Evolutionary conservation across 129 eudicot genomes (phyloP), one percentile per base, ranked within the genome.

Genomic region (Scalesia atractyloides): DNA sequence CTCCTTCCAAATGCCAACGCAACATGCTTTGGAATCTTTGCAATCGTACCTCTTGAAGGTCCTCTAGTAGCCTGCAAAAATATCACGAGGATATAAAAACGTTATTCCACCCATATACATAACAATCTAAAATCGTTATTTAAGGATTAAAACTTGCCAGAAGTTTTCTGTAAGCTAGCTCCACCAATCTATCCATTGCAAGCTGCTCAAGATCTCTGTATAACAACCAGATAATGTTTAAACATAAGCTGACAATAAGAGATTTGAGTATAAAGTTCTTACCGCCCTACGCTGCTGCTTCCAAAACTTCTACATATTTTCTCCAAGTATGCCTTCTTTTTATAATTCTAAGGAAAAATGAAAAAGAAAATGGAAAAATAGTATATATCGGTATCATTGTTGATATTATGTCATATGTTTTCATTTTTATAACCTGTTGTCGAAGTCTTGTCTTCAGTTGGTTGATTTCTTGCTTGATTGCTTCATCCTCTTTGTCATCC

Each of bases 131-230:
- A 26, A 60, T 30, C 66, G 2, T 17, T 17, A 41, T 13, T 14
- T 51, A 63, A 54, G 20, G 50, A 22, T 19, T 54, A 63, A 22
- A 24, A 78, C 75, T 87, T 79, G 83, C 97, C 96, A 86, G 79
- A 50, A 92, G 82, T 79, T 92, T 92, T 78, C 77, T 81, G 89
- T 84, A 85, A 62, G 94, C 94, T 80, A 86, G 76, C 83, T 83
- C 96, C 79, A 86, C 90, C 73, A 92, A 82, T 72, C 81, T 86
- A 76, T 86, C 91, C 78, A 92, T 72, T 58, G 96, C 97, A 72
- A 89, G 81, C 83, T 86, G 89, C 81, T 92, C 97, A 74, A 83
- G 91, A 71, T 89, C 84, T 83, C 97, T 92, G 94, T 72, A 73
- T 64, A 30, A 39, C 9, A 66, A 51, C 43, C 72, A 51, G 16